Conservation (phyloP, 257 asterid species). For the Striga asiatica region DNA sequence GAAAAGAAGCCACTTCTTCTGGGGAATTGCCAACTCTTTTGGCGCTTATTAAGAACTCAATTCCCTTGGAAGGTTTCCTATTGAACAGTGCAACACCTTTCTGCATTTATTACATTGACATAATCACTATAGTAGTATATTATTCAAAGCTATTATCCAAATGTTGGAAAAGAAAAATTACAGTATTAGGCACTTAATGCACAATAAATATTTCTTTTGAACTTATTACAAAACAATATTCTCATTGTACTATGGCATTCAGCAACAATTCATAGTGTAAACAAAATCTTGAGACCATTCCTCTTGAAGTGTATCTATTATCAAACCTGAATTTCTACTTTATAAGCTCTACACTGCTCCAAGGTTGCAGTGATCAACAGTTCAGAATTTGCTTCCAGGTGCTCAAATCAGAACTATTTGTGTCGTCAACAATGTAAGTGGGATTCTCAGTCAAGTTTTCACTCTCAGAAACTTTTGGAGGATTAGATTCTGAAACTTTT, state of each 20-base stretch:
- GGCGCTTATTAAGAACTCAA: slow-evolving; percentile 72
- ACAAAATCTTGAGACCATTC: slow-evolving; percentile 4
- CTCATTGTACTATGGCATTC: background rate
- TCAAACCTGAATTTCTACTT: slow-evolving; percentile 88
- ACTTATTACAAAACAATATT: slow-evolving; percentile 10
- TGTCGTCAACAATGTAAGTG: slow-evolving; percentile 38
- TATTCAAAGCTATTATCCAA: slow-evolving; percentile 1
- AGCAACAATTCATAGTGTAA: slow-evolving; percentile 1
- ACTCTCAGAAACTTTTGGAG: slow-evolving; percentile 39
- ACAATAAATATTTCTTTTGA: background rate
- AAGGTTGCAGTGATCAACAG: slow-evolving; percentile 65
- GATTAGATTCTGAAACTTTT: slow-evolving; percentile 58
- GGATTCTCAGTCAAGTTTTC: slow-evolving; percentile 46
- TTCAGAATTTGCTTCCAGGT: slow-evolving; percentile 54
- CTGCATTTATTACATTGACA: slow-evolving; percentile 48
- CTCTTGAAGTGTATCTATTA: slow-evolving; percentile 15
- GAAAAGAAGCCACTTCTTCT: slow-evolving; percentile 83
- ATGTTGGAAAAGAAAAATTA: background rate
- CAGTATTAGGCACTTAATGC: slow-evolving; percentile 3
- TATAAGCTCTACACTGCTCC: slow-evolving; percentile 96
- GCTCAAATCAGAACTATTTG: slow-evolving; percentile 62
- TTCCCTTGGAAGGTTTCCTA: slow-evolving; percentile 92
- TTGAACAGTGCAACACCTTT: slow-evolving; percentile 91
- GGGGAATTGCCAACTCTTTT: slow-evolving; percentile 75
- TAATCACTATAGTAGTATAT: slow-evolving; percentile 16